These are phyloP conservation scores for Thamnidium elegans DNA, from an alignment of 192 early-diverging fungal genomes.

Conservation along the genomic window DNA sequence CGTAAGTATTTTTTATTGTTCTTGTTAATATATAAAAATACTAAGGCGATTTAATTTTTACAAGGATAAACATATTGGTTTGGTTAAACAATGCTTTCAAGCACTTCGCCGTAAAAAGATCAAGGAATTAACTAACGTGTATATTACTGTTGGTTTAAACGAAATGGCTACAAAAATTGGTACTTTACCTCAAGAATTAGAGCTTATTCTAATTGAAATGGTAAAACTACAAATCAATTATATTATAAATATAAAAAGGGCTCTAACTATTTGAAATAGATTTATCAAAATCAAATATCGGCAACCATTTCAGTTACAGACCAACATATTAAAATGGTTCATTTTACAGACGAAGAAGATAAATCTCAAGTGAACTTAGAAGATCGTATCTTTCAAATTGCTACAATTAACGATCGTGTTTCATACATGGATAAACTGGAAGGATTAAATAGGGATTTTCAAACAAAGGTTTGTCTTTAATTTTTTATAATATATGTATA, in stretches of 20 bases:
- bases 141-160: constrained; percentile 67
- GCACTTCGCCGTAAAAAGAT: constrained; percentile 56
- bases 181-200: constrained; percentile 42
- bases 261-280: constrained; percentile 24
- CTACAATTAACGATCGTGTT: constrained; percentile 34
- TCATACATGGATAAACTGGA: constrained; percentile 42
- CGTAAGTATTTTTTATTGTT: constrained; percentile 17
- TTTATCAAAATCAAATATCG: constrained; percentile 47
- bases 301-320: constrained; percentile 46
- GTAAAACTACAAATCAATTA: constrained; percentile 28
- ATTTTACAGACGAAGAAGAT: constrained; percentile 61
- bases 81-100: constrained; percentile 52
- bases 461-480: constrained; percentile 36
- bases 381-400: constrained; percentile 37
- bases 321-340: constrained; percentile 61
- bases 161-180: constrained; percentile 66
- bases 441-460: constrained; percentile 47
- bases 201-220: constrained; percentile 58
- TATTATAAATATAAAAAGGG: neutral
- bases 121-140: constrained; percentile 72
- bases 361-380: constrained; percentile 43
- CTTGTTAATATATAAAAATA: neutral
- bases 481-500: neutral
- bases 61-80: constrained; percentile 62
- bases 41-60: constrained; percentile 33